A percentile compares a stretch with the other conserved stretches of the same genome.
phyloP scores from a whole-genome alignment of 352 stramenopile genomes.

The Globisporangium camurandrum region DNA sequence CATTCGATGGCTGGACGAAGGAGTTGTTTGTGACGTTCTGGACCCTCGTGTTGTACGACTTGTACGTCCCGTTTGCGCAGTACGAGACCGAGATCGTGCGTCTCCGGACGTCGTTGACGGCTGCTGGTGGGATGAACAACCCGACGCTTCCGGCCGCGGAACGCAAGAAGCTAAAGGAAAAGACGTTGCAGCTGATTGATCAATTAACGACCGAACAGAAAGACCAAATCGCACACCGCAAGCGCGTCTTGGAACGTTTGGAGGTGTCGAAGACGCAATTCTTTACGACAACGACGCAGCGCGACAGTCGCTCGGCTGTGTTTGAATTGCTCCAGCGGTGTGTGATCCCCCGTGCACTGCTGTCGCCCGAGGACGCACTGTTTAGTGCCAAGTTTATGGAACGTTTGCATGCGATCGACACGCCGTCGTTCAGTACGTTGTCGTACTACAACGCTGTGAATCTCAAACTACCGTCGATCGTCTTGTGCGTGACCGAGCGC shows the following conservation, averaged over 20 bases:
- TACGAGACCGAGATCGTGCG: constrained; percentile 81
- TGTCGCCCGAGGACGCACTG: constrained; percentile 80
- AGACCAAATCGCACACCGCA: constrained; percentile 77
- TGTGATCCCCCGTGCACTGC: constrained; percentile 62
- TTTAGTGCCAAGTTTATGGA: constrained; percentile 85
- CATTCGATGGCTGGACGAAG: constrained; percentile 62
- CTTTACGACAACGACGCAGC: constrained; percentile 43
- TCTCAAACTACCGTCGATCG: constrained; percentile 66
- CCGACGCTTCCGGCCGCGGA: constrained; percentile 34
- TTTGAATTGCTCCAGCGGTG: constrained; percentile 75
- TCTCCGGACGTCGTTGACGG: constrained; percentile 48
- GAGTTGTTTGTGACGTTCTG: constrained; percentile 84
- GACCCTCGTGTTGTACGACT: constrained; percentile 82
- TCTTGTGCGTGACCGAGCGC: constrained; percentile 77
- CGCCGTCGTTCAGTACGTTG: constrained; percentile 61
- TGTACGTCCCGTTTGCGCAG: constrained; percentile 77
- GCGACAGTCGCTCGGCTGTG: constrained; percentile 42
- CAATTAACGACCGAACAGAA: constrained; percentile 82
- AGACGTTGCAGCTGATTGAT: constrained; percentile 71
- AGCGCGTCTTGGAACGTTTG: constrained; percentile 73
- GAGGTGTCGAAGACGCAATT: constrained; percentile 65
- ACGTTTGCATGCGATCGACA: constrained; percentile 63
- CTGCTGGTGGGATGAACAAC: constrained; percentile 9
- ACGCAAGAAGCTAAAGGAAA: constrained; percentile 78
- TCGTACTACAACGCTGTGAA: constrained; percentile 82